Evolutionary conservation across 495 filamentous ascomycete genomes (phyloP), one percentile per base, ranked within the genome.

Genomic region (Xylaria nigripes): DNA sequence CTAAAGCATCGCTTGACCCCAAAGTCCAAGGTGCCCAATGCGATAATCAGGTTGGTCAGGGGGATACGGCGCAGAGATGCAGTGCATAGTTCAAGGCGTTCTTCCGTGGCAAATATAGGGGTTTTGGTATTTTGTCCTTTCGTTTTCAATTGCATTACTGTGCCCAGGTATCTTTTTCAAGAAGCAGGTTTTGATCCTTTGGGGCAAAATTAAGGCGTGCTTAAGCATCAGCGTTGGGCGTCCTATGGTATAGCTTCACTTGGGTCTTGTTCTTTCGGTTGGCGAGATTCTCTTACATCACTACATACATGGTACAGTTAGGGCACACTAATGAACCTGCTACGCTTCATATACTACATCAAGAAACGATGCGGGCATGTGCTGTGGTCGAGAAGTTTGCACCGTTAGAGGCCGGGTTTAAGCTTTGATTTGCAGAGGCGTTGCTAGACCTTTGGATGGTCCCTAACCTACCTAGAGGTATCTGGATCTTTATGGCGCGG

Each of bases 201-300:
- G 7, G 27, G 27, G 27, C 18, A 15, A 48, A 32, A 7, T 32
- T 34, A 32, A 29, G 18, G 12, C 19, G 4, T 45, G 42, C 15
- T 45, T 43, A 34, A 43, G 52, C 52, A 55, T 55, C 45, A 55
- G 52, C 52, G 52, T 55, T 55, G 13, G 52, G 52, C 52, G 52
- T 55, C 19, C 8, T 30, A 43, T 18, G 30, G 51, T 48, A 30
- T 44, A 21, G 6, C 13, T 36, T 44, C 41, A 21, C 22, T 44
- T 3, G 36, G 36, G 36, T 41, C n/a, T 6, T 23, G 45, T 45
- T 38, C 32, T 52, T 36, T 45, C 13, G 23, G 21, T 3, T 50
- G 36, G 48, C 32, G 34, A 29, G 34, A 40, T 50, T 36, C 29
- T n/a, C n/a, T n/a, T n/a, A n/a, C n/a, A n/a, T n/a, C n/a, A n/a